These are phyloP conservation scores for Lachancea thermotolerans DNA, from an alignment of 805 yeast species.

Conservation along the genomic window DNA sequence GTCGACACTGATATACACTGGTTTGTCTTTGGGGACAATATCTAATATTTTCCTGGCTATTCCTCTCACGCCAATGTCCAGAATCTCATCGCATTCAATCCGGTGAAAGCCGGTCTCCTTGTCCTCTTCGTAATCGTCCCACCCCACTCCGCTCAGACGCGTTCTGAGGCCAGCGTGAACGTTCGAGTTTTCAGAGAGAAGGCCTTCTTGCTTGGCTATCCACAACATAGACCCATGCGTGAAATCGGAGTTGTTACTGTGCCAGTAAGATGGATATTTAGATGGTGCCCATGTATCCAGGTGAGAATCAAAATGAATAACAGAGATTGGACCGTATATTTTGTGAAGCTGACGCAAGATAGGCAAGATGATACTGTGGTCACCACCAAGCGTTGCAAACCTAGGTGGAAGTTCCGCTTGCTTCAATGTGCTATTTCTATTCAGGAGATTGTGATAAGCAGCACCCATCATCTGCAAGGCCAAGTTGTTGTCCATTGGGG, in stretches of 20 bases:
- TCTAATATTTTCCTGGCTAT: constrained; percentile 48
- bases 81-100: constrained; percentile 66
- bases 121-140: constrained; percentile 62
- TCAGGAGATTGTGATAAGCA: constrained; percentile 49
- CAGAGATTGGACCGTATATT: constrained; percentile 59
- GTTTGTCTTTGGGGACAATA: constrained; percentile 53
- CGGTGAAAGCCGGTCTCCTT: constrained; percentile 61
- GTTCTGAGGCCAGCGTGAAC: constrained; percentile 76
- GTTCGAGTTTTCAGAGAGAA: constrained; percentile 47
- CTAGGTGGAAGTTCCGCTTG: constrained; percentile 43
- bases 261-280: constrained; percentile 60
- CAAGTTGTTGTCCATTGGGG: constrained; percentile 59
- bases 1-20: constrained; percentile 75
- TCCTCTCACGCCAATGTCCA: constrained; percentile 56
- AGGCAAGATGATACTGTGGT: constrained; percentile 70
- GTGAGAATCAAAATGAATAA: constrained; percentile 81
- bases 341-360: constrained; percentile 58
- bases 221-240: constrained; percentile 86
- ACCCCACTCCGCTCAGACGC: constrained; percentile 53
- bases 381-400: constrained; percentile 73
- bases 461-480: constrained; percentile 58
- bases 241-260: constrained; percentile 49
- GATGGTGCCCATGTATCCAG: constrained; percentile 76
- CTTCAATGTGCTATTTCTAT: constrained; percentile 22
- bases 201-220: constrained; percentile 68